A percentile compares a stretch with the other conserved stretches of the same genome.
Conservation (phyloP, 2,329 filamentous ascomycete species). For the Beauveria scarabaeidicola region DNA sequence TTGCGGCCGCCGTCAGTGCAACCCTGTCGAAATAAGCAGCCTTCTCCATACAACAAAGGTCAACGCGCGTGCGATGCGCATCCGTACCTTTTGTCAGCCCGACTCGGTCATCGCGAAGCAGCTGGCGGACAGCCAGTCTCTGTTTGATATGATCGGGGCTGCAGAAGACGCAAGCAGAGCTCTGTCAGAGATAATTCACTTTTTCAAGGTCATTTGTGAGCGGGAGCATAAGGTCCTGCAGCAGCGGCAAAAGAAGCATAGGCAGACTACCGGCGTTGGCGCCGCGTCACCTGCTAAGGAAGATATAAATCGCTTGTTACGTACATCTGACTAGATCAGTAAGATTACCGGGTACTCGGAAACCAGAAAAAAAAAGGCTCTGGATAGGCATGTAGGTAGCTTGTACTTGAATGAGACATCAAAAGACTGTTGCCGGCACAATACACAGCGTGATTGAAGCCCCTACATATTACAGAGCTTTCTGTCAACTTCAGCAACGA, state of each 20-base stretch:
- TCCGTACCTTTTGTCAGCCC: conserved; percentile 50
- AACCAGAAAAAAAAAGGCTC: neutral
- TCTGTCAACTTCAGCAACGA: neutral
- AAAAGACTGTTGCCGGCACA: neutral
- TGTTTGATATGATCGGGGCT: conserved; percentile 42
- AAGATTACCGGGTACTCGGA: neutral
- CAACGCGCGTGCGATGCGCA: conserved; percentile 42
- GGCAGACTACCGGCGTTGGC: neutral
- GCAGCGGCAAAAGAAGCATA: conserved; percentile 16
- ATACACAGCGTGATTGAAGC: neutral
- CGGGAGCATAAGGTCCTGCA: conserved; percentile 29
- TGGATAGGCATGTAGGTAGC: neutral
- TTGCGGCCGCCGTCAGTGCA: conserved; percentile 38
- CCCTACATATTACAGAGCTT: neutral
- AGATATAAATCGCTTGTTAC: neutral
- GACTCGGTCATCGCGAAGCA: conserved; percentile 51
- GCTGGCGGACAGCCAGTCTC: conserved; percentile 42
- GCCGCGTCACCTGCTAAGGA: neutral
- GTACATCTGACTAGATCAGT: neutral
- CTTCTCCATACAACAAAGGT: conserved; percentile 44
- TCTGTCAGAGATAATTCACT: conserved; percentile 42
- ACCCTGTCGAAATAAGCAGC: conserved; percentile 34
- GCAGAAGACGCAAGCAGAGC: conserved; percentile 34
- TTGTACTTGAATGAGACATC: neutral
- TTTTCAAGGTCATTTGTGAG: conserved; percentile 46